phyloP scores from a whole-genome alignment of 768 basidiomycete genomes.

The Boletales sp. region DNA sequence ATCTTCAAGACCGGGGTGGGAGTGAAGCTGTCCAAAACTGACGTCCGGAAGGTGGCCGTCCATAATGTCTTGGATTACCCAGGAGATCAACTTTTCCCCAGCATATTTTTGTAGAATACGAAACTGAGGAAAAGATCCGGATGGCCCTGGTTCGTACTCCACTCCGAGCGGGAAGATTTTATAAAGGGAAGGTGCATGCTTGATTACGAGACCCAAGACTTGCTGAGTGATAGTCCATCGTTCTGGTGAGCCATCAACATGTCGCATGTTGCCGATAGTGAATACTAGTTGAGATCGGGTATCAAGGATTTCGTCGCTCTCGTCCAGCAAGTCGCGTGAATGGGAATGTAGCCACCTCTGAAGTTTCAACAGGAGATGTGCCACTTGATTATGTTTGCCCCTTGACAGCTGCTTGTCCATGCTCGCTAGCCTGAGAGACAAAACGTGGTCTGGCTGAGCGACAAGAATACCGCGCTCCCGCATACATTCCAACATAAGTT shows the following conservation, averaged over 20 bases:
- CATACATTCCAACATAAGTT: slow-evolving; percentile 36
- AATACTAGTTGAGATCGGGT: slow-evolving; percentile 34
- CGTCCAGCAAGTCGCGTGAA: slow-evolving; percentile 22
- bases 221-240: slow-evolving; percentile 31
- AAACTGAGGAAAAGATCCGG: slow-evolving; percentile 15
- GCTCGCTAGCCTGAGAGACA: slow-evolving; percentile 45
- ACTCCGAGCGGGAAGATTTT: neutral
- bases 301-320: slow-evolving; percentile 27
- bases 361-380: slow-evolving; percentile 19
- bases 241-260: slow-evolving; percentile 29
- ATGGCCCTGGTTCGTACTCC: neutral
- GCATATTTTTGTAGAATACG: slow-evolving; percentile 10
- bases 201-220: slow-evolving; percentile 16
- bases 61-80: slow-evolving; percentile 5
- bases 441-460: slow-evolving; percentile 48
- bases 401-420: slow-evolving; percentile 31
- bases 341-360: slow-evolving; percentile 17
- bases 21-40: slow-evolving; percentile 9
- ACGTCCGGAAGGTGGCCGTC: slow-evolving; percentile 9
- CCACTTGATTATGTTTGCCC: neutral
- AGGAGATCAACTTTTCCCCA: slow-evolving; percentile 1
- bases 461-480: slow-evolving; percentile 38
- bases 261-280: slow-evolving; percentile 23
- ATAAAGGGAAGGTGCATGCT: neutral
- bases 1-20: neutral